A percentile compares a stretch with the other conserved stretches of the same genome.
Conservation (phyloP, 2,329 filamentous ascomycete species). For the Trichoderma koningiopsis region DNA sequence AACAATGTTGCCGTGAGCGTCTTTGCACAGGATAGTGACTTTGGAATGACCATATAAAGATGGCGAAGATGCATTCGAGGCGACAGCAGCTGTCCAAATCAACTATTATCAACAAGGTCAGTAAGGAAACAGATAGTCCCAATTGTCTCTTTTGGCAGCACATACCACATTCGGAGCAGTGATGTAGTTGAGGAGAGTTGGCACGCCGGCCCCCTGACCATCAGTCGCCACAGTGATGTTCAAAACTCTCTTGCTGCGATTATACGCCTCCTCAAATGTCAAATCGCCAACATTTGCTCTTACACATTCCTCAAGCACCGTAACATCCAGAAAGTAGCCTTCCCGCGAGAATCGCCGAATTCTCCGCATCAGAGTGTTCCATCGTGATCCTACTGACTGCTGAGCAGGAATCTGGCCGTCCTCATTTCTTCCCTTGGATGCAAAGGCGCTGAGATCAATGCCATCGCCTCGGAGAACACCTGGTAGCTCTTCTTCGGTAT, state of each 20-base stretch:
- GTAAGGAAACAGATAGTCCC: not conserved
- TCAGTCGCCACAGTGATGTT: constrained; percentile 89
- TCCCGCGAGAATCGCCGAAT: constrained; percentile 69
- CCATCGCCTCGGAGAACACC: constrained; percentile 74
- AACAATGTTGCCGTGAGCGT: constrained; percentile 69
- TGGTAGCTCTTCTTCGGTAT: constrained; percentile 82
- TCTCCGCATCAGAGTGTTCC: constrained; percentile 66
- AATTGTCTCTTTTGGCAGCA: constrained; percentile 32
- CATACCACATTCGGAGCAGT: constrained; percentile 89
- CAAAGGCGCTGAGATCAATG: constrained; percentile 82
- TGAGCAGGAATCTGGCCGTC: constrained; percentile 38
- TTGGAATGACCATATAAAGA: constrained; percentile 67
- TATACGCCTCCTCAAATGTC: constrained; percentile 91
- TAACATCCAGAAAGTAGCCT: constrained; percentile 82
- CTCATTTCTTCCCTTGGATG: constrained; percentile 41
- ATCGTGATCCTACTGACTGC: constrained; percentile 47
- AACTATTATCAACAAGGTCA: constrained; percentile 51
- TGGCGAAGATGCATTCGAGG: constrained; percentile 69
- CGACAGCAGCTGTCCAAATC: constrained; percentile 78
- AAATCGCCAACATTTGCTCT: constrained; percentile 82
- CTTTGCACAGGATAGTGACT: constrained; percentile 73
- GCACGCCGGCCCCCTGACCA: constrained; percentile 71
- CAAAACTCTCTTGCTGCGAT: constrained; percentile 78
- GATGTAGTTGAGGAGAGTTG: constrained; percentile 85
- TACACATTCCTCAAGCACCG: constrained; percentile 80